A percentile compares a stretch with the other conserved stretches of the same genome.
Evolutionary conservation across 148 eudicot species (phyloP).

Genomic region (Fagopyrum tataricum): DNA sequence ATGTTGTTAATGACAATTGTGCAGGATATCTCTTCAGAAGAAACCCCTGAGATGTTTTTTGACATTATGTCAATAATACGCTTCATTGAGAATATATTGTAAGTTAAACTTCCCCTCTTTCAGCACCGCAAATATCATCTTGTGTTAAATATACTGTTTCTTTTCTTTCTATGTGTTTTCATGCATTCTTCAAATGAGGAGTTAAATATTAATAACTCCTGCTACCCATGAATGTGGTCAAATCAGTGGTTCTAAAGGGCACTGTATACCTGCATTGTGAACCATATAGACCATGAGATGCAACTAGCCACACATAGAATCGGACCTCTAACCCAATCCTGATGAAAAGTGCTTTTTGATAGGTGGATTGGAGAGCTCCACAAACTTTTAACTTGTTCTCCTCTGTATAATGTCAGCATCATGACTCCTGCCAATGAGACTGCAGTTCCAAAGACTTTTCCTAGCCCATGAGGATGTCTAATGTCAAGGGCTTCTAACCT

Average conservation of each 20-base stretch:
- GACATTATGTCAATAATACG: not conserved
- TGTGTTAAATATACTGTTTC: too few species aligned
- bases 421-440: conserved; percentile 33
- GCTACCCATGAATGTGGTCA: not conserved
- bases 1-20: conserved; percentile 36
- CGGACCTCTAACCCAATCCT: conserved; percentile 34
- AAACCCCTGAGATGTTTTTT: conserved; percentile 20
- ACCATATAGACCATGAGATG: conserved; percentile 42
- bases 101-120: too few species aligned
- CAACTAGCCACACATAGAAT: conserved; percentile 40
- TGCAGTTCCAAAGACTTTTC: conserved; percentile 34
- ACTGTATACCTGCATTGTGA: conserved; percentile 38
- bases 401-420: conserved; percentile 34
- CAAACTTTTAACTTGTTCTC: conserved; percentile 25
- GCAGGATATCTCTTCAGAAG: conserved; percentile 39
- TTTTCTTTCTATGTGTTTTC: not conserved
- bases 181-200: not conserved
- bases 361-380: conserved; percentile 32
- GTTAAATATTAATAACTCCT: too few species aligned
- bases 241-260: not conserved
- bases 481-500: conserved; percentile 33
- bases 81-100: not conserved
- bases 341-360: conserved; percentile 16
- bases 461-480: conserved; percentile 24
- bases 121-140: too few species aligned